phyloP scores from a whole-genome alignment of 208 protist genomes.

The Trypanosoma vivax region DNA sequence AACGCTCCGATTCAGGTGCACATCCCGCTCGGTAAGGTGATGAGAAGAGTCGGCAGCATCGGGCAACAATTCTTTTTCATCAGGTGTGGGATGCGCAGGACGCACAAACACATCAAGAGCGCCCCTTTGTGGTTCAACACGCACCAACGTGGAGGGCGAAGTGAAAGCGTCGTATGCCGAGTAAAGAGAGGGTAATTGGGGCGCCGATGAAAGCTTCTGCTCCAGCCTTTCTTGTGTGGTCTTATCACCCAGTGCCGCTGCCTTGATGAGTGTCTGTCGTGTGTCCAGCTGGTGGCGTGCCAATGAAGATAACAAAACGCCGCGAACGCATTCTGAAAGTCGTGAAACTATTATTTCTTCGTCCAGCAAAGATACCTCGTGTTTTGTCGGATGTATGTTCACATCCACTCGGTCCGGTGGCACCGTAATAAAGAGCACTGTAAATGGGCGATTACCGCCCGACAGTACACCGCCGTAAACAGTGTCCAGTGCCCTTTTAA shows the following conservation, averaged over 20 bases:
- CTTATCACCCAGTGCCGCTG: conserved; percentile 16
- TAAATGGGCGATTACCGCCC: conserved; percentile 87
- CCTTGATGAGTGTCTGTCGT: conserved; percentile 17
- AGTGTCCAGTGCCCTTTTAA: conserved; percentile 86
- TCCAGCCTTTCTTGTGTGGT: neutral
- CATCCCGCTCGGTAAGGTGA: too few species aligned
- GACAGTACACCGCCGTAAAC: conserved; percentile 91
- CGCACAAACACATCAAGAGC: conserved; percentile 63
- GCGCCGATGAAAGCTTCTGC: neutral
- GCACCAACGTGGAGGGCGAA: conserved; percentile 64
- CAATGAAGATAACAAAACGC: conserved; percentile 51
- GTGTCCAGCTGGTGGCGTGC: conserved; percentile 52
- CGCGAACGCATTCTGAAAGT: conserved; percentile 46
- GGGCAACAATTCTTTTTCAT: neutral
- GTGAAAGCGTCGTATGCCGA: conserved; percentile 5
- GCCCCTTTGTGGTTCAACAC: conserved; percentile 67
- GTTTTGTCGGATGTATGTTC: conserved; percentile 99
- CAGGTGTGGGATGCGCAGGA: neutral
- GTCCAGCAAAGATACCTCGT: conserved; percentile 86
- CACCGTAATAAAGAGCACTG: conserved; percentile 91
- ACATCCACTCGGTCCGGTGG: conserved; percentile 93
- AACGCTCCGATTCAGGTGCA: too few species aligned
- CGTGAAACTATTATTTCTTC: conserved; percentile 67
- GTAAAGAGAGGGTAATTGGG: neutral
- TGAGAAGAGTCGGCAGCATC: neutral